Evolutionary conservation across 441 rosid species (phyloP).

Genomic region (Populus hybrid): DNA sequence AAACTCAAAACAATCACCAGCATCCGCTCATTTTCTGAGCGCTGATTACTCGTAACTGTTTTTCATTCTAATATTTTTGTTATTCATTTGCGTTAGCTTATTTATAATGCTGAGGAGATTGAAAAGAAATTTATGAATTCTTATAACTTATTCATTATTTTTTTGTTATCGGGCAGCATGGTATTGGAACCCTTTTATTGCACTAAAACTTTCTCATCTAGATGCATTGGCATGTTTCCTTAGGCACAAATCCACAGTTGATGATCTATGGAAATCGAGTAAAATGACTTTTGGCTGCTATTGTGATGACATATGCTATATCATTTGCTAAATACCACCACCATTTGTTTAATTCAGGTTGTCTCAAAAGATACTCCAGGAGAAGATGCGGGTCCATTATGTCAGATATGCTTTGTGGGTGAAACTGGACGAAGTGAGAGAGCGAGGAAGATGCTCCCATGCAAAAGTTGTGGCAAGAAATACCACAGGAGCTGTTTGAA

Average conservation of each 20-base stretch:
- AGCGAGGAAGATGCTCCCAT: slow-evolving; percentile 87
- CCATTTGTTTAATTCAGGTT: slow-evolving; percentile 38
- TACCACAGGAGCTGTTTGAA: slow-evolving; percentile 86
- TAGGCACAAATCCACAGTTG: neutral
- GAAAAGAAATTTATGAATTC: neutral
- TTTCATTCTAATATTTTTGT: neutral
- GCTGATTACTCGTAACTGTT: neutral
- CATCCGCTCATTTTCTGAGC: neutral
- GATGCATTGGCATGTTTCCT: neutral
- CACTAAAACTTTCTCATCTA: neutral
- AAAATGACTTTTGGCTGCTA: neutral
- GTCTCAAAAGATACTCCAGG: slow-evolving; percentile 42
- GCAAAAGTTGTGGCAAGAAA: slow-evolving; percentile 89
- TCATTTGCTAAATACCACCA: neutral
- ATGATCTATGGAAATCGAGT: neutral
- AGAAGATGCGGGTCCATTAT: slow-evolving; percentile 64
- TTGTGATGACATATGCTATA: neutral
- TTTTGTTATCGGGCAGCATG: neutral
- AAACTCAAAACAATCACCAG: neutral
- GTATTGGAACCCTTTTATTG: neutral
- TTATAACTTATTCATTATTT: neutral
- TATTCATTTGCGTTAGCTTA: neutral
- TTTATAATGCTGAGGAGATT: neutral
- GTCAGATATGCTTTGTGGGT: slow-evolving; percentile 86
- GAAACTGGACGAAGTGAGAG: slow-evolving; percentile 80